Conservation (phyloP, 495 filamentous ascomycete species). For the Terfezia boudieri region DNA sequence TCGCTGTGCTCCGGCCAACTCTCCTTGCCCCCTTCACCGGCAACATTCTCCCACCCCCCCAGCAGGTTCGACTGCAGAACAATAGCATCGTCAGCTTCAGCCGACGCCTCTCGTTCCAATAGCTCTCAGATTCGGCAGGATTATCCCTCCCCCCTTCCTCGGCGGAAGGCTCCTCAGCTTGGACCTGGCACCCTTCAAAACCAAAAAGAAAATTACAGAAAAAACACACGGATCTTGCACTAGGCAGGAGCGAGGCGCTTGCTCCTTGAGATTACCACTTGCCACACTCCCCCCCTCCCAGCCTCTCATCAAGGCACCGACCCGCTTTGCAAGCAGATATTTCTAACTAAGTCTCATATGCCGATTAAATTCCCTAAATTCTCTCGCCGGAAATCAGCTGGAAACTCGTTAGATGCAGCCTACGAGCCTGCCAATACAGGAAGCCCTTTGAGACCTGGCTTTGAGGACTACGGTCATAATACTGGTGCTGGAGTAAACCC, state of each 20-base stretch:
- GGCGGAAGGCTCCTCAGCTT: neutral
- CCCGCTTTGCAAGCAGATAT: neutral
- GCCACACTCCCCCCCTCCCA: neutral
- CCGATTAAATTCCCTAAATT: constrained; percentile 53
- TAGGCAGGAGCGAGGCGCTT: neutral
- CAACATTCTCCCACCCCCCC: neutral
- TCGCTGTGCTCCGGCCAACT: too few species aligned
- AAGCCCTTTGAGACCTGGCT: constrained; percentile 6
- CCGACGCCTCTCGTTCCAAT: too few species aligned
- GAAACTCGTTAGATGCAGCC: constrained; percentile 34
- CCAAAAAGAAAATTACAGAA: neutral
- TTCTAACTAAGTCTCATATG: constrained; percentile 24
- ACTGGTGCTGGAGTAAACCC: neutral
- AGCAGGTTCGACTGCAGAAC: neutral
- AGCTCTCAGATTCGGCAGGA: too few species aligned
- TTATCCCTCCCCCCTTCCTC: neutral
- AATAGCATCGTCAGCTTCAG: too few species aligned
- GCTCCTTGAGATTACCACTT: neutral
- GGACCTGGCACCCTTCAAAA: neutral
- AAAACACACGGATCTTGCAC: neutral
- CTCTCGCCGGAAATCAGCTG: constrained; percentile 42
- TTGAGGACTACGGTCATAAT: constrained; percentile 11
- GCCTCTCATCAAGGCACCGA: neutral
- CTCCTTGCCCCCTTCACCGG: neutral
- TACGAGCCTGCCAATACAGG: constrained; percentile 19